Percentiles rank a stretch among this genome's conserved stretches.
Evolutionary conservation across 352 stramenopile species (phyloP).

Genomic region (Phytophthora rubi): DNA sequence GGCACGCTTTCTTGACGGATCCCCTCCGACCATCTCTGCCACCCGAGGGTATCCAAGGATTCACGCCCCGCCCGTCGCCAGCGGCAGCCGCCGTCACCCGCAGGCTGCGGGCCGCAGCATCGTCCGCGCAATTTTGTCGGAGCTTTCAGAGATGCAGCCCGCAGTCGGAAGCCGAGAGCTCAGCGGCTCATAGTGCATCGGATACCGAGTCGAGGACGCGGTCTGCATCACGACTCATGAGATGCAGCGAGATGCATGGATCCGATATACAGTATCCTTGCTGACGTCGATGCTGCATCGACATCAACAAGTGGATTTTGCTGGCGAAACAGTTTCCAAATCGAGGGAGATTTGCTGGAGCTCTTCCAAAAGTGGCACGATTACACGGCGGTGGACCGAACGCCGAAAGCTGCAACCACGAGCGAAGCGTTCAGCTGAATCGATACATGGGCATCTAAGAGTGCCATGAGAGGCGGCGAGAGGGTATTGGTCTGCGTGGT

Average conservation of each 20-base stretch:
- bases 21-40: constrained; percentile 34
- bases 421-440: background rate
- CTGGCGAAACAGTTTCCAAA: constrained; percentile 7
- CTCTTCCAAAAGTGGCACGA: constrained; percentile 15
- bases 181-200: background rate
- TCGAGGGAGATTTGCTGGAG: constrained; percentile 13
- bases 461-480: no score
- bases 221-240: background rate
- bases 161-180: background rate
- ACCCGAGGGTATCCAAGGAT: constrained; percentile 19
- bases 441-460: no score
- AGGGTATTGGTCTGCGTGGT: no score
- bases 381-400: constrained; percentile 22
- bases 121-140: background rate
- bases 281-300: no score
- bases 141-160: background rate
- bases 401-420: background rate
- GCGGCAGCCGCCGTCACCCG: background rate
- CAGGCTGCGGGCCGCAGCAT: background rate
- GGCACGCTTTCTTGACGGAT: constrained; percentile 18
- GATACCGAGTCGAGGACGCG: background rate
- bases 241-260: background rate
- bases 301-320: constrained; percentile 1
- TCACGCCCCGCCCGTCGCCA: constrained; percentile 11
- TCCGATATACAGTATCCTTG: no score